Evolutionary conservation across 2,329 filamentous ascomycete genomes (phyloP).

Genomic region (Metarhizium brunneum): DNA sequence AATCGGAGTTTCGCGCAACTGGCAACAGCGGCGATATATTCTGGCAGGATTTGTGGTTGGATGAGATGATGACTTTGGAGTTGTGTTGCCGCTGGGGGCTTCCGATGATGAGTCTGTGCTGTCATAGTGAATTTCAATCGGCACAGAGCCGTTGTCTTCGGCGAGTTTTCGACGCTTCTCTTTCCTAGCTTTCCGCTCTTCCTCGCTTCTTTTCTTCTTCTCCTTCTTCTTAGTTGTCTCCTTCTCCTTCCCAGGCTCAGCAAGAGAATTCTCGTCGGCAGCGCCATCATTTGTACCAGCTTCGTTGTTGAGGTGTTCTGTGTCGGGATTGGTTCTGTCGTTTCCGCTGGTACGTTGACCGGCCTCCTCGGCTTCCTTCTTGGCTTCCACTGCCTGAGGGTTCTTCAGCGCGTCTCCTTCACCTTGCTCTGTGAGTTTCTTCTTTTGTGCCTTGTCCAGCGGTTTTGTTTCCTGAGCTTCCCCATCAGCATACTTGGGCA

Average conservation of each 20-base stretch:
- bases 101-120: slow-evolving; percentile 50
- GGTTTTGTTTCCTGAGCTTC: slow-evolving; percentile 31
- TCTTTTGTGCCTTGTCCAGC: slow-evolving; percentile 46
- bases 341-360: not conserved
- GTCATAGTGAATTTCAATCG: slow-evolving; percentile 71
- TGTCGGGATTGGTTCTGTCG: not conserved
- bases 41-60: slow-evolving; percentile 86
- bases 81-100: slow-evolving; percentile 9
- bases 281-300: slow-evolving; percentile 16
- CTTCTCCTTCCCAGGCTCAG: slow-evolving; percentile 25
- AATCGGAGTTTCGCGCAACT: slow-evolving; percentile 85
- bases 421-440: slow-evolving; percentile 56
- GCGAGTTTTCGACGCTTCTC: slow-evolving; percentile 79
- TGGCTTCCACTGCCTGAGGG: slow-evolving; percentile 47
- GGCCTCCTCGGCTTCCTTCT: slow-evolving; percentile 25
- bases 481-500: slow-evolving; percentile 65
- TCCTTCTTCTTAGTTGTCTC: slow-evolving; percentile 67
- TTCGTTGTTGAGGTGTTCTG: slow-evolving; percentile 9
- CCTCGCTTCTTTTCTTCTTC: slow-evolving; percentile 92
- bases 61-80: slow-evolving; percentile 23
- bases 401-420: slow-evolving; percentile 69
- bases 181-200: slow-evolving; percentile 84
- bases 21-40: slow-evolving; percentile 91
- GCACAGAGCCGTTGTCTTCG: slow-evolving; percentile 78
- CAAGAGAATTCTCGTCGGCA: slow-evolving; percentile 9